Conservation (phyloP, 805 yeast species). For the Ogataea chonburiensis region DNA sequence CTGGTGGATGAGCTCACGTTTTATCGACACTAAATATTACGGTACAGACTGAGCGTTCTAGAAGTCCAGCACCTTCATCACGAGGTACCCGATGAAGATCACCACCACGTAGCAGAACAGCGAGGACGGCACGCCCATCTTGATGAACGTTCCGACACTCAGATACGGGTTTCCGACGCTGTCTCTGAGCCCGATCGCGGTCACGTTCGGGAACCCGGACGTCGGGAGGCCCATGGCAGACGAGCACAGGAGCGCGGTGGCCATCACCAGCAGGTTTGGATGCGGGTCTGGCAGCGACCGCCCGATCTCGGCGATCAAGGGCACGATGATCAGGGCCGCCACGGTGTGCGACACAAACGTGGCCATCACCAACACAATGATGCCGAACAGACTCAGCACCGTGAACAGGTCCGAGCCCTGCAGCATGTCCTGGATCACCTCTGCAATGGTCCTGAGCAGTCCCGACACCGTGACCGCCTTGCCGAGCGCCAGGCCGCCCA, state of each 20-base stretch:
- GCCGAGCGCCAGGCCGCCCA: slow-evolving; percentile 97
- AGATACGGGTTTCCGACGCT: slow-evolving; percentile 89
- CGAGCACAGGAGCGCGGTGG: slow-evolving; percentile 70
- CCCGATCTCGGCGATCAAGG: slow-evolving; percentile 90
- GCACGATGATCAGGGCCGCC: slow-evolving; percentile 90
- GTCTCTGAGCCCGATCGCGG: slow-evolving; percentile 93
- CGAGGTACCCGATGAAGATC: slow-evolving; percentile 73
- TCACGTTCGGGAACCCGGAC: slow-evolving; percentile 95
- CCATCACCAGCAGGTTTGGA: slow-evolving; percentile 76
- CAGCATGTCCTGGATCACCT: slow-evolving; percentile 62
- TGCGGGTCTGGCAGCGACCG: slow-evolving; percentile 70
- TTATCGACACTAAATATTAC: slow-evolving; percentile 73
- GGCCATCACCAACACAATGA: slow-evolving; percentile 78
- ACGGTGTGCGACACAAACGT: slow-evolving; percentile 97
- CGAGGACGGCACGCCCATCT: slow-evolving; percentile 88
- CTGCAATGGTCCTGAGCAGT: slow-evolving; percentile 73
- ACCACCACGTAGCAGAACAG: slow-evolving; percentile 69
- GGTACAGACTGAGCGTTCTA: slow-evolving; percentile 51
- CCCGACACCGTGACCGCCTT: slow-evolving; percentile 94
- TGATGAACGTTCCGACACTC: slow-evolving; percentile 81
- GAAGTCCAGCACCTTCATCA: slow-evolving; percentile 60
- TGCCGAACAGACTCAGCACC: slow-evolving; percentile 75
- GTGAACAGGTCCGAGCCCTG: slow-evolving; percentile 67
- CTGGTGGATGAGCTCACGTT: slow-evolving; percentile 64
- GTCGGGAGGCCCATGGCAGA: slow-evolving; percentile 98